These are phyloP conservation scores for Thelonectria blattea DNA, from an alignment of 2,329 filamentous ascomycete genomes.

Conservation along the genomic window DNA sequence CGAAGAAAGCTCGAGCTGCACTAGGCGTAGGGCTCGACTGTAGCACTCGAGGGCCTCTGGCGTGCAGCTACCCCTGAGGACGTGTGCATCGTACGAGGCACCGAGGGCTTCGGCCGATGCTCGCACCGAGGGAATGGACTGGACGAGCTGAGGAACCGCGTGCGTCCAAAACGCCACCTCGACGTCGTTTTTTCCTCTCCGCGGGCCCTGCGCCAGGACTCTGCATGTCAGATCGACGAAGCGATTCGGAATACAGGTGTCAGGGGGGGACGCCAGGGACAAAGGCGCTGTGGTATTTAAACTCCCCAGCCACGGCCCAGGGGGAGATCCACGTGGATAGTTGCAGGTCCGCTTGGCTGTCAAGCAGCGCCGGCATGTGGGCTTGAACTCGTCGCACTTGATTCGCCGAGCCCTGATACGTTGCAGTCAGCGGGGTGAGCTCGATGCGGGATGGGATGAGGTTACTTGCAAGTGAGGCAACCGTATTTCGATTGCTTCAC, in stretches of 20 bases:
- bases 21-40: conserved; percentile 18
- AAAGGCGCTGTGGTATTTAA: not conserved
- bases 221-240: conserved; percentile 24
- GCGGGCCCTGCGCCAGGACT: conserved; percentile 21
- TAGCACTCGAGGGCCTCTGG: conserved; percentile 23
- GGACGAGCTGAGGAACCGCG: conserved; percentile 24
- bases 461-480: conserved; percentile 35
- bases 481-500: conserved; percentile 33
- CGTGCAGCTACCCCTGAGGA: not conserved
- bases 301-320: not conserved
- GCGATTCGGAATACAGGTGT: not conserved
- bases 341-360: conserved; percentile 21
- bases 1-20: conserved; percentile 25
- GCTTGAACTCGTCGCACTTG: conserved; percentile 32
- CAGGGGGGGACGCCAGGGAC: not conserved
- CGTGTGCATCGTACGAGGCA: conserved; percentile 26
- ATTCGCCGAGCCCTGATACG: conserved; percentile 25
- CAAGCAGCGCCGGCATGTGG: conserved; percentile 24
- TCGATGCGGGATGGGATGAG: not conserved
- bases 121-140: conserved; percentile 24
- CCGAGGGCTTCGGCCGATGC: conserved; percentile 29
- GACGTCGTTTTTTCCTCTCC: conserved; percentile 18
- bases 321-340: conserved; percentile 21
- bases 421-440: conserved; percentile 4
- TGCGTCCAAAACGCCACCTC: conserved; percentile 30